A percentile compares a stretch with the other conserved stretches of the same genome.
phyloP scores from a whole-genome alignment of 352 stramenopile species.

The Blastocystis sp. region DNA sequence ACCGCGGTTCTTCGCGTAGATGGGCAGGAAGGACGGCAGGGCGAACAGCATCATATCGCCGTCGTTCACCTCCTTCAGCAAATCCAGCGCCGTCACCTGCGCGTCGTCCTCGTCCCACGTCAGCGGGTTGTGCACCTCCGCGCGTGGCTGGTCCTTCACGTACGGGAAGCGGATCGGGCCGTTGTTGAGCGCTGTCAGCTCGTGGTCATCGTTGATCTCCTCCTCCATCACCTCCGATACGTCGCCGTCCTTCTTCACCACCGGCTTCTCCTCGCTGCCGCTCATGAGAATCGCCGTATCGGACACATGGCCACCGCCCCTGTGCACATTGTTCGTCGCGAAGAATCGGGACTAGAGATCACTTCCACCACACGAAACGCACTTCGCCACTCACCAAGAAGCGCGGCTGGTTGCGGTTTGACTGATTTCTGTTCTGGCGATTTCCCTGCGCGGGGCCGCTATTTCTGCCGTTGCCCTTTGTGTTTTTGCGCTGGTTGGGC shows the following conservation, averaged over 20 bases:
- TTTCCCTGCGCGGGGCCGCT: not conserved
- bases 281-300: conserved; percentile 58
- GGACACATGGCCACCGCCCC: not conserved
- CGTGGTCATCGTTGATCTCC: conserved; percentile 32
- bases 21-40: conserved; percentile 58
- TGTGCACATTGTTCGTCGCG: conserved; percentile 52
- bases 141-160: not conserved
- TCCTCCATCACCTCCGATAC: not conserved
- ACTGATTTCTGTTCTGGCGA: not conserved
- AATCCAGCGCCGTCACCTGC: conserved; percentile 45
- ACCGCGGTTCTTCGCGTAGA: conserved; percentile 63
- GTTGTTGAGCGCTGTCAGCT: conserved; percentile 42
- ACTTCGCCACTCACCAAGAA: conserved; percentile 58
- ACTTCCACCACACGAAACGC: not conserved
- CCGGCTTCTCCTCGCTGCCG: not conserved
- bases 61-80: conserved; percentile 54
- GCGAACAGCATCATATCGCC: conserved; percentile 53
- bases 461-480: not conserved
- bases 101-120: conserved; percentile 63
- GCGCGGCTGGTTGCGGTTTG: conserved; percentile 20
- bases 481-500: not conserved
- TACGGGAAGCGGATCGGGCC: conserved; percentile 64
- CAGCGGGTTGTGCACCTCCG: not conserved
- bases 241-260: not conserved
- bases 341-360: conserved; percentile 18